These are phyloP conservation scores for Lepraria neglecta DNA, from an alignment of 495 filamentous ascomycete genomes.

Conservation along the genomic window DNA sequence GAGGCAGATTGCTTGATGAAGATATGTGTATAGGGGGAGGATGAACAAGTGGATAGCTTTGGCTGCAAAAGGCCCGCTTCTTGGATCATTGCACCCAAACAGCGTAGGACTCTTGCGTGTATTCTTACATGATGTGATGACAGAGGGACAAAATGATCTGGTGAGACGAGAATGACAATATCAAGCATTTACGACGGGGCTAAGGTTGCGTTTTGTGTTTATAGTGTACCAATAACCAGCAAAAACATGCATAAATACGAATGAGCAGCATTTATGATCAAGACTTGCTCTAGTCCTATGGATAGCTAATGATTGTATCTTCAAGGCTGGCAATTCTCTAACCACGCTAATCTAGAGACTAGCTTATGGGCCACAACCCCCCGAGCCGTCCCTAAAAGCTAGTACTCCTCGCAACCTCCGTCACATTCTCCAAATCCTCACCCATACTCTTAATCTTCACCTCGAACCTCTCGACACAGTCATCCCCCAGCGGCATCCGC, in stretches of 20 bases:
- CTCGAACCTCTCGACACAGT: slow-evolving; percentile 29
- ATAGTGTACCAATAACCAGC: no score
- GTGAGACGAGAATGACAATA: not conserved
- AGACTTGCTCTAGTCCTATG: no score
- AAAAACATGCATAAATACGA: no score
- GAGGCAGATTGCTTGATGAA: slow-evolving; percentile 50
- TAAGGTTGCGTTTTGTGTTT: not conserved
- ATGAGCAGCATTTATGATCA: no score
- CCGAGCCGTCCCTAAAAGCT: no score
- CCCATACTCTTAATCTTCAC: slow-evolving; percentile 25
- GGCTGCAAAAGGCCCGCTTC: not conserved
- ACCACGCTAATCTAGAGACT: no score
- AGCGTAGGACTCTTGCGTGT: not conserved
- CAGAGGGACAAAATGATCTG: not conserved
- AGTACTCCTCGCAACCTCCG: slow-evolving; percentile 17
- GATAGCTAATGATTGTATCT: no score
- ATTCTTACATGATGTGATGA: slow-evolving; percentile 5
- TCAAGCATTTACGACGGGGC: no score
- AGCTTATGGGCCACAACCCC: no score
- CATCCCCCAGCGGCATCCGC: slow-evolving; percentile 26
- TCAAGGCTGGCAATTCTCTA: no score
- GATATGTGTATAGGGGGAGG: no score
- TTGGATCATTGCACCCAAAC: not conserved
- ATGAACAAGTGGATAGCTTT: not conserved
- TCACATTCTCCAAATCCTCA: slow-evolving; percentile 25